Conservation (phyloP, 2,329 filamentous ascomycete genomes). For the Bipolaris sorokiniana region DNA sequence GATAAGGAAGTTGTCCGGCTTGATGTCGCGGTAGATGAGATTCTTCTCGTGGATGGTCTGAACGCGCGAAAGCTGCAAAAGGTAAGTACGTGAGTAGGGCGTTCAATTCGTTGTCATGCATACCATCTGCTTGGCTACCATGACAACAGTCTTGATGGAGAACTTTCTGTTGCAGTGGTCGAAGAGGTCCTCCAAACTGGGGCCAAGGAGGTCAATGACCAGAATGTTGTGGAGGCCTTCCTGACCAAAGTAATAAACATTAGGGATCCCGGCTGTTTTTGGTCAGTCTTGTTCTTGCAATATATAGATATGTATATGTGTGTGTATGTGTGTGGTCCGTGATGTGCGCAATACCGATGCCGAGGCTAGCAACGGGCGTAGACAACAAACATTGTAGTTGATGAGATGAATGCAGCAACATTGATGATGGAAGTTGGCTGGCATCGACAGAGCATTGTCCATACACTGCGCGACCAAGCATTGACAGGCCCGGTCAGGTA, state of each 20-base stretch:
- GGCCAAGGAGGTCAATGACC: constrained; percentile 94
- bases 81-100: constrained; percentile 14
- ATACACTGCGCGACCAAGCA: background rate
- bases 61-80: constrained; percentile 77
- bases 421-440: background rate
- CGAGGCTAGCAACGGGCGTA: background rate
- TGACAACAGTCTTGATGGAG: constrained; percentile 95
- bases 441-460: background rate
- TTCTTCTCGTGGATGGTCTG: constrained; percentile 98
- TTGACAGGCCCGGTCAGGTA: background rate
- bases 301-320: background rate
- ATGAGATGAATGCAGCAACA: background rate
- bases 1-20: constrained; percentile 98
- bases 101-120: constrained; percentile 31
- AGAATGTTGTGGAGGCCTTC: constrained; percentile 98
- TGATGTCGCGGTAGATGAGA: constrained; percentile 98
- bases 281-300: constrained; percentile 20
- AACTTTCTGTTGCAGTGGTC: constrained; percentile 96
- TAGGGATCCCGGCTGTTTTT: constrained; percentile 85
- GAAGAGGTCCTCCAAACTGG: constrained; percentile 94
- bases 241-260: constrained; percentile 99
- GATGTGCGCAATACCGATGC: background rate
- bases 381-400: background rate
- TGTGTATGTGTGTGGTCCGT: background rate
- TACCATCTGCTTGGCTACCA: constrained; percentile 99